Conservation (phyloP, 495 filamentous ascomycete species). For the Hamigera avellanea region DNA sequence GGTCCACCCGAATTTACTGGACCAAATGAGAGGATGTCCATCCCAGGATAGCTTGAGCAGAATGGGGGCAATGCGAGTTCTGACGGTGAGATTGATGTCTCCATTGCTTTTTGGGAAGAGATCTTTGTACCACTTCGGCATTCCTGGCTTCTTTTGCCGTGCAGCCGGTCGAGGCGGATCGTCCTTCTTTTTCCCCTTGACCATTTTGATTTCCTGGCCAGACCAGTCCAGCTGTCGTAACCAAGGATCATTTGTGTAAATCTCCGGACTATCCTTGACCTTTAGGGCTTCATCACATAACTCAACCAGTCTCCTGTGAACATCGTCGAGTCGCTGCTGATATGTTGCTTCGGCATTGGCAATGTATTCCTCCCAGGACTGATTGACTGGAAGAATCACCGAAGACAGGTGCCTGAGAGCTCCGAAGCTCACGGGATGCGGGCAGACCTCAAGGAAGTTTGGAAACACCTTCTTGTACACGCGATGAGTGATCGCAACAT, state of each 20-base stretch:
- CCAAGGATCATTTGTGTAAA: conserved; percentile 75
- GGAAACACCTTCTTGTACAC: conserved; percentile 90
- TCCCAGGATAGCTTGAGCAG: conserved; percentile 83
- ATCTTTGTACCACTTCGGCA: conserved; percentile 94
- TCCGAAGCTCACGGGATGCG: conserved; percentile 95
- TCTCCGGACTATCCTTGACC: conserved; percentile 53
- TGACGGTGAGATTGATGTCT: conserved; percentile 67
- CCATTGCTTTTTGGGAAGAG: conserved; percentile 56
- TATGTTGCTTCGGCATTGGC: conserved; percentile 76
- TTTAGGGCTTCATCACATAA: conserved; percentile 67
- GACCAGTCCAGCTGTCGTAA: conserved; percentile 90
- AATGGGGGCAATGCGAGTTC: conserved; percentile 79
- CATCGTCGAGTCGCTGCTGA: conserved; percentile 57
- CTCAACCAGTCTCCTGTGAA: conserved; percentile 57
- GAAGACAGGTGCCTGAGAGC: conserved; percentile 85
- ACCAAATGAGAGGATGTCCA: conserved; percentile 81
- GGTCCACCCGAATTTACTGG: conserved; percentile 83
- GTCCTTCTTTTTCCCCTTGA: conserved; percentile 76
- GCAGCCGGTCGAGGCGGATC: conserved; percentile 67
- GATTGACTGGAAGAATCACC: conserved; percentile 81
- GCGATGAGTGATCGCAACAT: conserved; percentile 83
- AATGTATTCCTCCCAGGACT: conserved; percentile 78
- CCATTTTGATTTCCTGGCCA: conserved; percentile 81
- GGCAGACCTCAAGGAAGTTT: conserved; percentile 74
- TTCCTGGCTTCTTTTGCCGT: conserved; percentile 84